A percentile compares a stretch with the other conserved stretches of the same genome.
phyloP scores from a whole-genome alignment of 1,139 yeast genomes.

The Fermentozyma sake region DNA sequence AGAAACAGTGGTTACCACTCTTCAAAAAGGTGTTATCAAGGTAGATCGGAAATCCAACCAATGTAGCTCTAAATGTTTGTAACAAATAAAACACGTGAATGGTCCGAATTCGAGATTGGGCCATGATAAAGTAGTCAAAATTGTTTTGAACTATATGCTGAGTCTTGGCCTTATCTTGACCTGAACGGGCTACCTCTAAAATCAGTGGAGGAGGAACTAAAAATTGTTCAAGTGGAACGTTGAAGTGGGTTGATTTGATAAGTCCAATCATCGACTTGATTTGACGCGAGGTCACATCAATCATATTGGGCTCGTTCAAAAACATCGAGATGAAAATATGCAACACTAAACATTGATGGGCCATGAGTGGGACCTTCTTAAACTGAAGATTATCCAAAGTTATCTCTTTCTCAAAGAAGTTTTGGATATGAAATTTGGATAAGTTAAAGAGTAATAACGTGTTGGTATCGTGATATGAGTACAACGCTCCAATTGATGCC shows the following conservation, averaged over 20 bases:
- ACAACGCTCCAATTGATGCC: conserved; percentile 87
- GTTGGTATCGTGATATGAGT: conserved; percentile 74
- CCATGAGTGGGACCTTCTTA: conserved; percentile 75
- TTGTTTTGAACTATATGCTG: conserved; percentile 35
- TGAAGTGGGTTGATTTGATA: conserved; percentile 71
- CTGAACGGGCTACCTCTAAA: conserved; percentile 2
- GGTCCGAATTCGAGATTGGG: conserved; percentile 84
- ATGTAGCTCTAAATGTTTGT: conserved; percentile 64
- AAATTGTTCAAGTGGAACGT: conserved; percentile 62
- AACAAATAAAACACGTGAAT: conserved; percentile 74
- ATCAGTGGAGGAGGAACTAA: conserved; percentile 50
- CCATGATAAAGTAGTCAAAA: conserved; percentile 71
- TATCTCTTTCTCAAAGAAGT: conserved; percentile 58
- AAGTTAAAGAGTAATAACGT: conserved; percentile 75
- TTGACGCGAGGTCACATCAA: conserved; percentile 71
- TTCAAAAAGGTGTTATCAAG: conserved; percentile 55
- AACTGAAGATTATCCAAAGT: conserved; percentile 45
- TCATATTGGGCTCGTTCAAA: conserved; percentile 69
- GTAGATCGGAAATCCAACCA: conserved; percentile 57
- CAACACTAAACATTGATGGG: conserved; percentile 80
- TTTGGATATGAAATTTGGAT: conserved; percentile 73
- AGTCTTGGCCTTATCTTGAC: conserved; percentile 4
- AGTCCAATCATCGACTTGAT: conserved; percentile 74
- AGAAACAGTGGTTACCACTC: conserved; percentile 72
- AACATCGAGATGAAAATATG: conserved; percentile 82